A percentile compares a stretch with the other conserved stretches of the same genome.
phyloP scores from a whole-genome alignment of 306 rosid species.

The Rubus parviflorus region DNA sequence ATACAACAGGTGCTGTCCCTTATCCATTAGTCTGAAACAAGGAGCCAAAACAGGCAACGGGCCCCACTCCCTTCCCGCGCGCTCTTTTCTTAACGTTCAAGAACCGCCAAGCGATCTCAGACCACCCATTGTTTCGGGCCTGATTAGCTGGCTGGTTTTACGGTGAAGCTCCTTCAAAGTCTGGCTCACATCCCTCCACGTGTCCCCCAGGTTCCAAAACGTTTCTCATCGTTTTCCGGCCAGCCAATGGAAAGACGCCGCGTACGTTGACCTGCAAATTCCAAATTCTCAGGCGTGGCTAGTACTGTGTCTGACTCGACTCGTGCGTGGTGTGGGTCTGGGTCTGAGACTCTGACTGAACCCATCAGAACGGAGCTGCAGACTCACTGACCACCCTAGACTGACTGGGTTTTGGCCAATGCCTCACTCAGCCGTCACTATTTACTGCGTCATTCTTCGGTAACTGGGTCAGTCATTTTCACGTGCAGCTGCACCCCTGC shows the following conservation, averaged over 20 bases:
- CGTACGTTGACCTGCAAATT: constrained; percentile 16
- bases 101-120: constrained; percentile 10
- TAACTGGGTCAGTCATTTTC: background rate
- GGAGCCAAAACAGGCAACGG: background rate
- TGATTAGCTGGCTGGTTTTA: background rate
- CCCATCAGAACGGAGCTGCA: background rate
- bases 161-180: background rate
- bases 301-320: background rate
- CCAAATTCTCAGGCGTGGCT: background rate
- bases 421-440: background rate
- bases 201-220: background rate
- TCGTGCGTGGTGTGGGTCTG: background rate
- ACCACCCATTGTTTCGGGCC: constrained; percentile 5
- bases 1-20: too few species aligned
- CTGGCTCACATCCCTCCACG: constrained; percentile 37
- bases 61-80: constrained; percentile 9
- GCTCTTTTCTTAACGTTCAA: background rate
- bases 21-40: too few species aligned
- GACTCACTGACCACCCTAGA: background rate
- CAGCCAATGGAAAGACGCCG: background rate
- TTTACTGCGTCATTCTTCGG: background rate
- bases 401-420: background rate
- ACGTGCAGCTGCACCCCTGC: background rate
- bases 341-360: background rate
- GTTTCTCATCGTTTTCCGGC: background rate